Evolutionary conservation across 805 yeast species (phyloP).

Genomic region (Candida xiaguanensis): DNA sequence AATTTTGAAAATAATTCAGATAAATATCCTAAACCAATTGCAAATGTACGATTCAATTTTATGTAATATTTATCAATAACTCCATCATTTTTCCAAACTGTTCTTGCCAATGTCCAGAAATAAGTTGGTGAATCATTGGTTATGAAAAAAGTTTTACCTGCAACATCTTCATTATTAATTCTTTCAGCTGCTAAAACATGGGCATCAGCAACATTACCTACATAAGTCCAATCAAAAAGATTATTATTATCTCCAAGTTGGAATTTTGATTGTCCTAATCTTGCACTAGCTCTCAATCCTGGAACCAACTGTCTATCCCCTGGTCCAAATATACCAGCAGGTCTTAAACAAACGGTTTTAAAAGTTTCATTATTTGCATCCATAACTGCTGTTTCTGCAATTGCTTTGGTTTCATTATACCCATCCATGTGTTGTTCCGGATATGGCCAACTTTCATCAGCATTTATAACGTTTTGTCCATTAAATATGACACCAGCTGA

Average conservation of each 20-base stretch:
- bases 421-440: conserved; percentile 94
- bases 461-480: conserved; percentile 89
- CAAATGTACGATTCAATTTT: conserved; percentile 70
- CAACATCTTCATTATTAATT: conserved; percentile 55
- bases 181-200: conserved; percentile 90
- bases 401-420: conserved; percentile 90
- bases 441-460: conserved; percentile 91
- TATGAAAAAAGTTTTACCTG: conserved; percentile 85
- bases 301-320: conserved; percentile 98
- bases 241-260: conserved; percentile 95
- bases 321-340: conserved; percentile 98
- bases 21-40: conserved; percentile 74
- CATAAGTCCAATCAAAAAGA: conserved; percentile 94
- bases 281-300: conserved; percentile 79
- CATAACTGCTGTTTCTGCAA: conserved; percentile 81
- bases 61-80: conserved; percentile 67
- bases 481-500: conserved; percentile 97
- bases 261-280: conserved; percentile 80
- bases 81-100: conserved; percentile 97
- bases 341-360: conserved; percentile 82
- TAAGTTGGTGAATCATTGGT: conserved; percentile 94
- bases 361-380: conserved; percentile 60
- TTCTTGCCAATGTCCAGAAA: conserved; percentile 95
- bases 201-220: conserved; percentile 97
- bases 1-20: conserved; percentile 72